Conservation (phyloP, 345 rosid species). For the Aquilaria yunnanensis region DNA sequence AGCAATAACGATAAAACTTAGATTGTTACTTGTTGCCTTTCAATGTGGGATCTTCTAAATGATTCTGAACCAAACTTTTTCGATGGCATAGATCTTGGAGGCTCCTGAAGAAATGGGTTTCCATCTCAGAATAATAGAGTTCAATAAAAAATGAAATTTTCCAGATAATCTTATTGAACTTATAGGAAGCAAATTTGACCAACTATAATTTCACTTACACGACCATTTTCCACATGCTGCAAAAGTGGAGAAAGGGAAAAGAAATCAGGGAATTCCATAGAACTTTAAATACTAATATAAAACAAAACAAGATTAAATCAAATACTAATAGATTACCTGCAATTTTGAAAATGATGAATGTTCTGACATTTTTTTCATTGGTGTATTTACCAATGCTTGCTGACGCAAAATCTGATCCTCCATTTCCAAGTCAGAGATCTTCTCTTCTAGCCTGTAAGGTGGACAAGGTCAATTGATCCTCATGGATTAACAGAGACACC, state of each 20-base stretch:
- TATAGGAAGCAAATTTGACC: conserved; percentile 6
- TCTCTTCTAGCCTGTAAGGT: conserved; percentile 64
- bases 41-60: conserved; percentile 53
- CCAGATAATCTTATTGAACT: conserved; percentile 1
- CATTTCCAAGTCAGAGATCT: conserved; percentile 67
- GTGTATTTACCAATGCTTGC: conserved; percentile 42
- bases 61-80: conserved; percentile 48
- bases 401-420: conserved; percentile 65
- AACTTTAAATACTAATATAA: neutral
- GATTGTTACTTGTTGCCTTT: conserved; percentile 47
- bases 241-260: conserved; percentile 10
- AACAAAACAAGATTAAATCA: conserved; percentile 7
- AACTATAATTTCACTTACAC: conserved; percentile 32
- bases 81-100: conserved; percentile 34
- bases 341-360: conserved; percentile 39
- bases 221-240: conserved; percentile 65
- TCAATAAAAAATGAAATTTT: conserved; percentile 4
- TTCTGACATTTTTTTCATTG: conserved; percentile 48
- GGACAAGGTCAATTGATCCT: neutral
- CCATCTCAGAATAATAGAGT: conserved; percentile 10
- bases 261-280: neutral
- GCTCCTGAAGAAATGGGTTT: conserved; percentile 35
- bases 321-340: conserved; percentile 24
- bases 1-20: neutral
- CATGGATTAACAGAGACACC: conserved; percentile 6